phyloP scores from a whole-genome alignment of 345 rosid species.

The Geranium brycei region DNA sequence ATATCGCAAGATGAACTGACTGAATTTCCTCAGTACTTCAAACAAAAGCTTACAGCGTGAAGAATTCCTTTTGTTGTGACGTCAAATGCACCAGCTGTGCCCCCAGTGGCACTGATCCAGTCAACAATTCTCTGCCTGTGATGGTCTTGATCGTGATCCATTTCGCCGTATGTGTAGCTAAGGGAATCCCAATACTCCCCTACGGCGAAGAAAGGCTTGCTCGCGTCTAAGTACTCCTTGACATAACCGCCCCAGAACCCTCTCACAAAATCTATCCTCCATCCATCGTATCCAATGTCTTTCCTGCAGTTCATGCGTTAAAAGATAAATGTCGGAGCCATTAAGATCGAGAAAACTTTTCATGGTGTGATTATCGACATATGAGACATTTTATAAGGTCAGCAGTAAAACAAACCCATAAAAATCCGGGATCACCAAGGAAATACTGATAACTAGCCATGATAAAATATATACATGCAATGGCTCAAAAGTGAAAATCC shows the following conservation, averaged over 20 bases:
- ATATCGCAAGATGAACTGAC: too few relatives aligned
- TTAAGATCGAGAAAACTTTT: not conserved
- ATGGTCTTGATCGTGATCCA: conserved; percentile 92
- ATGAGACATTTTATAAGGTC: too few relatives aligned
- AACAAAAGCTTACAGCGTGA: conserved; percentile 47
- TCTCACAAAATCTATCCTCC: conserved; percentile 98
- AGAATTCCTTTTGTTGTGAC: conserved; percentile 96
- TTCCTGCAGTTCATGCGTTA: conserved; percentile 35
- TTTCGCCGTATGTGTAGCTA: conserved; percentile 66
- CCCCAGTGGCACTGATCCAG: conserved; percentile 78
- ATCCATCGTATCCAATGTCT: conserved; percentile 95
- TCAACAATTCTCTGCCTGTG: conserved; percentile 89
- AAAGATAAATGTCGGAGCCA: conserved; percentile 6
- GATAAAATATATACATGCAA: too few relatives aligned
- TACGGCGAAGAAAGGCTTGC: conserved; percentile 71
- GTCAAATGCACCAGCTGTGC: conserved; percentile 89
- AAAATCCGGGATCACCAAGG: too few relatives aligned
- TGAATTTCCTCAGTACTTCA: not conserved
- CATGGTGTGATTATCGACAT: not conserved
- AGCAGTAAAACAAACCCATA: too few relatives aligned
- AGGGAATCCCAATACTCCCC: conserved; percentile 99
- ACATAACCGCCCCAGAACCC: conserved; percentile 99
- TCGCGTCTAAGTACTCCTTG: conserved; percentile 89
- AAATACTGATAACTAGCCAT: too few relatives aligned
- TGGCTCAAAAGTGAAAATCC: too few relatives aligned